phyloP scores from a whole-genome alignment of 352 stramenopile species.

The Phytophthora colocasiae region DNA sequence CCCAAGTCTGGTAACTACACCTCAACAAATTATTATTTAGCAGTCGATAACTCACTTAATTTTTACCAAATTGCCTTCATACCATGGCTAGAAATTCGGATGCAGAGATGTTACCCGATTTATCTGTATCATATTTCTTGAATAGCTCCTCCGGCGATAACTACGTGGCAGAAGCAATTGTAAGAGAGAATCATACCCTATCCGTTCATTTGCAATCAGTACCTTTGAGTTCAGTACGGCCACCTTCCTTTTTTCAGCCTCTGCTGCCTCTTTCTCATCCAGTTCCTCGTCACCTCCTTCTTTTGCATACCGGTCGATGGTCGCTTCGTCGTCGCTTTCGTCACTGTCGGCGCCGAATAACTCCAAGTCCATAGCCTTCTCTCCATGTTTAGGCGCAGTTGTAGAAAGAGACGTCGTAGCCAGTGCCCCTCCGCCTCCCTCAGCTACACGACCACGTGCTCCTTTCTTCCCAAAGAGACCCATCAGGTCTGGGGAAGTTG shows the following conservation, averaged over 20 bases:
- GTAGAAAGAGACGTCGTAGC: slow-evolving; percentile 7
- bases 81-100: slow-evolving; percentile 91
- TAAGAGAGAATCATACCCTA: neutral
- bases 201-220: too few species aligned
- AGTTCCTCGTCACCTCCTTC: slow-evolving; percentile 30
- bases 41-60: too few species aligned
- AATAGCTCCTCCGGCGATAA: slow-evolving; percentile 91
- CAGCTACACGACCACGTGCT: slow-evolving; percentile 39
- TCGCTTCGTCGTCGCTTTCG: slow-evolving; percentile 84
- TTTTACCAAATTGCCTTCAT: slow-evolving; percentile 7
- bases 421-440: slow-evolving; percentile 36
- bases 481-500: slow-evolving; percentile 38
- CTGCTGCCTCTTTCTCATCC: slow-evolving; percentile 33
- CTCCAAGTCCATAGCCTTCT: slow-evolving; percentile 44
- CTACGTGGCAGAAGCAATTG: slow-evolving; percentile 27
- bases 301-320: slow-evolving; percentile 73
- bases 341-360: slow-evolving; percentile 80
- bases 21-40: slow-evolving; percentile 1
- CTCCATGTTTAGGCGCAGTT: slow-evolving; percentile 17
- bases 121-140: slow-evolving; percentile 91
- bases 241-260: slow-evolving; percentile 71
- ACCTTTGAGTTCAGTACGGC: slow-evolving; percentile 74
- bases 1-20: slow-evolving; percentile 86
- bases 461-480: slow-evolving; percentile 47
- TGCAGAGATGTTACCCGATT: slow-evolving; percentile 91